Conservation (phyloP, 169 alveolate genomes). For the Eimeria maxima region DNA sequence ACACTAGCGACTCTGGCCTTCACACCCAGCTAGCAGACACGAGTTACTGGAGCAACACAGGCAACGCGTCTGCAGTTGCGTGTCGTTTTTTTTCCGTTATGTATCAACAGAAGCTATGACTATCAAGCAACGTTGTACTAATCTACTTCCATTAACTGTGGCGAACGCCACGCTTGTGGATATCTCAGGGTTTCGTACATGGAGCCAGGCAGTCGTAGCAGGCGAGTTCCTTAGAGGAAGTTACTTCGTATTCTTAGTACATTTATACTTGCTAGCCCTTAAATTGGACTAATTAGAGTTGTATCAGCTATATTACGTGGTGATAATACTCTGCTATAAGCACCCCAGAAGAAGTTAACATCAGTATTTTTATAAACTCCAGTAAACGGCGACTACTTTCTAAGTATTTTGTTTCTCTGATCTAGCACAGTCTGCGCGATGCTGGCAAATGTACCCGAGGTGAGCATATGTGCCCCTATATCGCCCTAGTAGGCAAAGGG, state of each 20-base stretch:
- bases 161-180: background rate
- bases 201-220: background rate
- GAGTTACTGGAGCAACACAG: background rate
- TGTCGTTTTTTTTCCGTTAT: background rate
- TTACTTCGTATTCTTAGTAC: no score
- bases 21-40: background rate
- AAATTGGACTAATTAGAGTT: no score
- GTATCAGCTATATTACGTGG: no score
- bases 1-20: background rate
- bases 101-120: background rate
- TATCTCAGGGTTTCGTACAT: background rate
- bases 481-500: background rate
- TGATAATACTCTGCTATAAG: no score
- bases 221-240: background rate
- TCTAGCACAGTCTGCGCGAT: no score
- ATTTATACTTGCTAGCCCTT: background rate
- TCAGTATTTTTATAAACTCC: no score
- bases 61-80: background rate
- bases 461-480: no score
- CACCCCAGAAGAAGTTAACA: no score
- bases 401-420: no score
- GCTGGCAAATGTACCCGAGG: no score
- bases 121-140: background rate
- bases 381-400: no score
- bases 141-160: background rate